Conservation (phyloP, 1,139 yeast species). For the Eremothecium gossypii region DNA sequence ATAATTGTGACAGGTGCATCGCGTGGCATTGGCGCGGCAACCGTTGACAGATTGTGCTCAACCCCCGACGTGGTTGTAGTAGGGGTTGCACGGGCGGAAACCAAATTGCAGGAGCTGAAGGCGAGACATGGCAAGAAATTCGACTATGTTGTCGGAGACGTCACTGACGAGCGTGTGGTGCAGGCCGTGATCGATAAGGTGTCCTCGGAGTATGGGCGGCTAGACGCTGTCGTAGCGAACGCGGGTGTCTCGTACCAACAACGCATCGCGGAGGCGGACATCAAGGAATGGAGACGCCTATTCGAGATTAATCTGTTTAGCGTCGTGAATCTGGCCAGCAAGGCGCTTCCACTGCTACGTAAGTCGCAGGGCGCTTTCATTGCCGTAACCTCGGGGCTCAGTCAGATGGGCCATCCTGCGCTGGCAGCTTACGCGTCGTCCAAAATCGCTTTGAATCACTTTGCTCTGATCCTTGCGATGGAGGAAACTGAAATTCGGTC, state of each 20-base stretch:
- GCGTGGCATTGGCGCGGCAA: slow-evolving; percentile 68
- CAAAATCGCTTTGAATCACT: slow-evolving; percentile 80
- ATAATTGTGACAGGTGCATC: slow-evolving; percentile 68
- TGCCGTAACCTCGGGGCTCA: slow-evolving; percentile 81
- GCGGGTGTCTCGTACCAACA: slow-evolving; percentile 79
- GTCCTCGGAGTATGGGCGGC: slow-evolving; percentile 40
- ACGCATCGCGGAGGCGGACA: slow-evolving; percentile 33
- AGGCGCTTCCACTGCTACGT: slow-evolving; percentile 20
- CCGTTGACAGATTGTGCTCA: slow-evolving; percentile 46
- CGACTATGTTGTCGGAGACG: slow-evolving; percentile 57
- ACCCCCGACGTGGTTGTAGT: slow-evolving; percentile 49
- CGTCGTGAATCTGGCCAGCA: slow-evolving; percentile 47
- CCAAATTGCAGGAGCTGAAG: slow-evolving; percentile 38
- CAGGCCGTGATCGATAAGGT: slow-evolving; percentile 41
- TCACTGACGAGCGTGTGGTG: slow-evolving; percentile 40
- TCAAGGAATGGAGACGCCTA: slow-evolving; percentile 50
- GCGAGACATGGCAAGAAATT: slow-evolving; percentile 44
- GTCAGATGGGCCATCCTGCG: slow-evolving; percentile 2
- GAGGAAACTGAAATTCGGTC: slow-evolving; percentile 52
- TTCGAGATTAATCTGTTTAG: slow-evolving; percentile 78
- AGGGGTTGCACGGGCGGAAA: slow-evolving; percentile 63
- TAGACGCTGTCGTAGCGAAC: slow-evolving; percentile 64
- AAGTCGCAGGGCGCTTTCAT: slow-evolving; percentile 36
- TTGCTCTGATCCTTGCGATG: slow-evolving; percentile 54
- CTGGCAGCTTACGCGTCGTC: slow-evolving; percentile 87